A percentile compares a stretch with the other conserved stretches of the same genome.
phyloP scores from a whole-genome alignment of 495 filamentous ascomycete species.

The Bryoglossum gracile region DNA sequence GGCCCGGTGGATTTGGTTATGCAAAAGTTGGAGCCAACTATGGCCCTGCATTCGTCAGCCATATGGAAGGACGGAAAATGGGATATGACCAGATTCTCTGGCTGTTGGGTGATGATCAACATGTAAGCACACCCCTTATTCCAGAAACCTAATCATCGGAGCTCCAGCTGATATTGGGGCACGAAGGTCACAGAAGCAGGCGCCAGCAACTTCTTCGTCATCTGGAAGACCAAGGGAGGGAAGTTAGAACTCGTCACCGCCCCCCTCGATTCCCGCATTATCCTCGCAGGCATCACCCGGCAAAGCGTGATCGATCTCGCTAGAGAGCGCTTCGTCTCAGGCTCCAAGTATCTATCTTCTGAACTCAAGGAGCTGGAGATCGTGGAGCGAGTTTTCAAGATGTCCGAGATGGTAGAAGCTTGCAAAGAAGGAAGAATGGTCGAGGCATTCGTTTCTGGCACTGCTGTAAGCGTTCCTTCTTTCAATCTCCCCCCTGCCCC shows the following conservation, averaged over 20 bases:
- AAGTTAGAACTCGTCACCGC: constrained; percentile 72
- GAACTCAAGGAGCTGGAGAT: constrained; percentile 54
- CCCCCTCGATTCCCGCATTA: constrained; percentile 68
- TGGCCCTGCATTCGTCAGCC: constrained; percentile 66
- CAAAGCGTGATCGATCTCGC: constrained; percentile 69
- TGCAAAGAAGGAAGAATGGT: constrained; percentile 66
- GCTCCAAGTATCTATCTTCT: constrained; percentile 23
- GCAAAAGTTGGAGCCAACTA: constrained; percentile 93
- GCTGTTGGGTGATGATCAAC: constrained; percentile 65
- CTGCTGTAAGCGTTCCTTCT: constrained; percentile 71
- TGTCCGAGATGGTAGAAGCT: constrained; percentile 71
- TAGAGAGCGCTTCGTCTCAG: constrained; percentile 43
- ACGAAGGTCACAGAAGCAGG: constrained; percentile 88
- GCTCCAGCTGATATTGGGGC: constrained; percentile 26
- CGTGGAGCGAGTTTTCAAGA: constrained; percentile 71
- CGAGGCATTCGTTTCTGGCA: constrained; percentile 77
- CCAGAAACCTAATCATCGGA: constrained; percentile 25
- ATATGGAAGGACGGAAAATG: constrained; percentile 52
- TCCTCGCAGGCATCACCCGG: constrained; percentile 80
- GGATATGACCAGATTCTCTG: constrained; percentile 90
- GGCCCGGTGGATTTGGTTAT: constrained; percentile 90
- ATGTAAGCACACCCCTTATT: constrained; percentile 15
- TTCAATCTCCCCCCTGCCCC: constrained; percentile 6
- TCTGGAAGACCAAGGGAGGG: constrained; percentile 64
- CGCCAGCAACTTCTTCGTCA: constrained; percentile 82